Conservation (phyloP, 108 stramenopile species). For the Parietichytrium sp. region DNA sequence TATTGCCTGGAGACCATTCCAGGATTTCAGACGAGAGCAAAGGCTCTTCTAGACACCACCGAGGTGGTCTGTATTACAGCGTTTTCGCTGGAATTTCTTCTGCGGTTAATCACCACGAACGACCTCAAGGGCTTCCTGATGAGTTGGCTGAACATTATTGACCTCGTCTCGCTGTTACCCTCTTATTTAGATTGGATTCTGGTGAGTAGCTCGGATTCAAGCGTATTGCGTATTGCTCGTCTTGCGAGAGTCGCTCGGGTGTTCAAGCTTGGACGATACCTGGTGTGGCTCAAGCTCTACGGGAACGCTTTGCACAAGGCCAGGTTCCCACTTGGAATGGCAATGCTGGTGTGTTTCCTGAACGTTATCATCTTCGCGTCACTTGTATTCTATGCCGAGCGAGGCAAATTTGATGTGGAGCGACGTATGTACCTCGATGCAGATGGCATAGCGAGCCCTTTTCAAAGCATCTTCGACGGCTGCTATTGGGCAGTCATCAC, state of each 20-base stretch:
- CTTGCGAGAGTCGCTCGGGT: slow-evolving; percentile 42
- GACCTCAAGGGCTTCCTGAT: neutral
- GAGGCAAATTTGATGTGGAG: slow-evolving; percentile 10
- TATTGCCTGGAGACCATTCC: slow-evolving; percentile 37
- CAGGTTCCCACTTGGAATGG: neutral
- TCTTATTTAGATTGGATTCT: slow-evolving; percentile 39
- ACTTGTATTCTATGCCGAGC: slow-evolving; percentile 47
- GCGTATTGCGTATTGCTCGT: slow-evolving; percentile 46
- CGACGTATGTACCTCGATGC: neutral
- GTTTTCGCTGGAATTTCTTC: neutral
- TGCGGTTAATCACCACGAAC: neutral
- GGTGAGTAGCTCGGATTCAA: neutral
- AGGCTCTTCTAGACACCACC: neutral
- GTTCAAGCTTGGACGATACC: slow-evolving; percentile 40
- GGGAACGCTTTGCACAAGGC: neutral
- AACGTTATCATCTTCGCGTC: slow-evolving; percentile 42
- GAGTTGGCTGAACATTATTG: slow-evolving; percentile 34
- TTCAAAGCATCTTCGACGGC: neutral
- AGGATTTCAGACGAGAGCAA: neutral
- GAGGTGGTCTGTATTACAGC: neutral
- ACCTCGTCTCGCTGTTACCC: slow-evolving; percentile 45
- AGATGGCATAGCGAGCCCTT: neutral
- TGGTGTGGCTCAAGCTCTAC: neutral
- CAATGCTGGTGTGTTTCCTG: slow-evolving; percentile 11
- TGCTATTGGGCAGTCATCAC: slow-evolving; percentile 47